Percentiles rank a stretch among this genome's conserved stretches.
These are phyloP conservation scores for Tetrapisispora taiwanensis DNA, from an alignment of 805 yeast species.

Conservation along the genomic window DNA sequence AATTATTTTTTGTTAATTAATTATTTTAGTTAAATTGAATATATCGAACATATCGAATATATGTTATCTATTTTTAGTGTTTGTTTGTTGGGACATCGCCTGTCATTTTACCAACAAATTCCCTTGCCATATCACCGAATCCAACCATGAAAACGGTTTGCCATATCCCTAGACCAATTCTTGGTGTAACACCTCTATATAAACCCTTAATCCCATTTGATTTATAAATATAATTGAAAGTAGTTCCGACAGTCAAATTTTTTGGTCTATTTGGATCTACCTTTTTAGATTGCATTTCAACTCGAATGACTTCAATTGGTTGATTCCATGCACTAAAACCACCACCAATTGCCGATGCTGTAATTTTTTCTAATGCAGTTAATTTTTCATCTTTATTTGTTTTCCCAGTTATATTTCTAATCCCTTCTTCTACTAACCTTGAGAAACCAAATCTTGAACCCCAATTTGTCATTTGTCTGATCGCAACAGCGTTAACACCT, in stretches of 20 bases:
- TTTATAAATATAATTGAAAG: conserved; percentile 73
- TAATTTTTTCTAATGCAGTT: conserved; percentile 67
- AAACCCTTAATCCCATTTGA: conserved; percentile 82
- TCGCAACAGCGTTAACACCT: conserved; percentile 98
- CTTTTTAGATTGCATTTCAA: conserved; percentile 96
- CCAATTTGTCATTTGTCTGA: conserved; percentile 98
- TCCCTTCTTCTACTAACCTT: conserved; percentile 80
- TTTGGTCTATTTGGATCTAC: conserved; percentile 91
- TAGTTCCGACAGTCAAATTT: conserved; percentile 66
- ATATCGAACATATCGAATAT: neutral
- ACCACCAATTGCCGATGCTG: conserved; percentile 88
- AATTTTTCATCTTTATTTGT: conserved; percentile 46
- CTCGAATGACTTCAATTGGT: conserved; percentile 95
- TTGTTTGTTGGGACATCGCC: conserved; percentile 32
- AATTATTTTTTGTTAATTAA: too few relatives aligned
- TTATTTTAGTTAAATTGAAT: too few relatives aligned
- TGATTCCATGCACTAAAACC: conserved; percentile 98
- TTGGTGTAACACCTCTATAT: conserved; percentile 93
- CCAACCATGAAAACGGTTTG: conserved; percentile 98
- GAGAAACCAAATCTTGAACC: conserved; percentile 94
- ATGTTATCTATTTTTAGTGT: neutral
- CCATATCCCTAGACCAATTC: conserved; percentile 95
- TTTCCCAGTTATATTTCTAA: conserved; percentile 56
- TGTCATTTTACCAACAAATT: conserved; percentile 50
- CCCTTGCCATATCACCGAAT: conserved; percentile 87